These are phyloP conservation scores for Cercospora sojina DNA, from an alignment of 2,329 filamentous ascomycete genomes.

Conservation along the genomic window DNA sequence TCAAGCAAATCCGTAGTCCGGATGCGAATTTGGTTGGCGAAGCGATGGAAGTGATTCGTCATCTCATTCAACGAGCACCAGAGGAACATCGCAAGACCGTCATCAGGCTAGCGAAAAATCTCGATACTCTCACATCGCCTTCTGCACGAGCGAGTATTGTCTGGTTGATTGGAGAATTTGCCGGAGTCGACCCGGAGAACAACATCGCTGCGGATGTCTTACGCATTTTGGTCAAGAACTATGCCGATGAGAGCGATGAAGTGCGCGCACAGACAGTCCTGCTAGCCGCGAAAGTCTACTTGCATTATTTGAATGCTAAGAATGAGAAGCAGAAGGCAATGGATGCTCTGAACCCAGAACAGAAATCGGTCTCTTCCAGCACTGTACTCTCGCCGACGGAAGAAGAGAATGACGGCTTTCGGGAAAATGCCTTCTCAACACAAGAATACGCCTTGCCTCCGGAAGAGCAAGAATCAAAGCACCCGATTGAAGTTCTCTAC, in stretches of 20 bases:
- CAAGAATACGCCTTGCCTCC: background rate
- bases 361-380: slow-evolving; percentile 12
- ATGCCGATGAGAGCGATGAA: slow-evolving; percentile 76
- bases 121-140: slow-evolving; percentile 83
- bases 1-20: slow-evolving; percentile 83
- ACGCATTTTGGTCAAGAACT: slow-evolving; percentile 81
- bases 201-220: slow-evolving; percentile 93
- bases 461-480: slow-evolving; percentile 36
- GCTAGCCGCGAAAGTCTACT: slow-evolving; percentile 92
- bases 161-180: slow-evolving; percentile 95
- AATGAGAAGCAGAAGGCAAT: slow-evolving; percentile 39
- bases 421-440: slow-evolving; percentile 27
- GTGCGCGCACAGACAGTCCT: slow-evolving; percentile 91
- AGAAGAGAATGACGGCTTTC: slow-evolving; percentile 30
- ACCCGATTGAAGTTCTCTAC: slow-evolving; percentile 77
- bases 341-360: slow-evolving; percentile 26
- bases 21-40: slow-evolving; percentile 89
- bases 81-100: slow-evolving; percentile 79
- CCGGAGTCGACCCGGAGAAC: slow-evolving; percentile 70
- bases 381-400: slow-evolving; percentile 29
- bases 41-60: slow-evolving; percentile 88
- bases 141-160: slow-evolving; percentile 91
- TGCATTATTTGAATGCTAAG: slow-evolving; percentile 76
- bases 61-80: slow-evolving; percentile 90
- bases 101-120: slow-evolving; percentile 81